Base-by-base conservation (phyloP, 1,284 basidiomycete genomes). In the Sanghuangporus baumii region DNA sequence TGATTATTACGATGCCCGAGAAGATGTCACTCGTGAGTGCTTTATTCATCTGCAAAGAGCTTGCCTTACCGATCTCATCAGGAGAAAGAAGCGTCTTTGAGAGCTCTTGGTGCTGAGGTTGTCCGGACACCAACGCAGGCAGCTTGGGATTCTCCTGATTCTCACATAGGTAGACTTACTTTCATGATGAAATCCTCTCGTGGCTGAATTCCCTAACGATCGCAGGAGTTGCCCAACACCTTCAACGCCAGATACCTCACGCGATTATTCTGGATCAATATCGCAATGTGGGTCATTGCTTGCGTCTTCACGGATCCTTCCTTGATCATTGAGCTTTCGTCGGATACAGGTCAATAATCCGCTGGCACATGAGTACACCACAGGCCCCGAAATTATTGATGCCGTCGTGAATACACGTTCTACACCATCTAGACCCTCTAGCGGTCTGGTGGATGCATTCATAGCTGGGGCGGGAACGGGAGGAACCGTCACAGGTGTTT, bases 211-310 rank as follows among this genome's bases (percentile, higher is more conserved):
- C 85, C 85, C 86, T 81, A 82, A 87, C 83, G 84, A 83, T 80
- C 77, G 74, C 70, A 94, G 93, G 93, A 70, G 87, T 96, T 62
- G 95, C 95, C 16, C 79, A 85, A 68, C 83, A 83, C 55, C 80
- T 98, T 37, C 84, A 89, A 67, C 81, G 86, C 60, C 83, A 89
- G 72, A 96, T 96, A 50, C 93, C 93, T 0, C 74, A 90, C 66
- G 94, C 85, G 5, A 84, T 98, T 69, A 97, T 98, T 69, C 81
- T 99, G 7, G 93, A 98, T 74, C 96, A 99, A 74, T 98, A 90
- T 70, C 74, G 81, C 59, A 91, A 91, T 66, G 88, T 89, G 65
- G 46, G 81, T 77, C 14, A 20, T n/a, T 41, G n/a, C 37, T 36
- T 36, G 40, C 62, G 18, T n/a, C 16, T 31, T 41, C 18, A 16